Base-by-base conservation (phyloP, 2,329 filamentous ascomycete genomes). In the Penicillium sp. region DNA sequence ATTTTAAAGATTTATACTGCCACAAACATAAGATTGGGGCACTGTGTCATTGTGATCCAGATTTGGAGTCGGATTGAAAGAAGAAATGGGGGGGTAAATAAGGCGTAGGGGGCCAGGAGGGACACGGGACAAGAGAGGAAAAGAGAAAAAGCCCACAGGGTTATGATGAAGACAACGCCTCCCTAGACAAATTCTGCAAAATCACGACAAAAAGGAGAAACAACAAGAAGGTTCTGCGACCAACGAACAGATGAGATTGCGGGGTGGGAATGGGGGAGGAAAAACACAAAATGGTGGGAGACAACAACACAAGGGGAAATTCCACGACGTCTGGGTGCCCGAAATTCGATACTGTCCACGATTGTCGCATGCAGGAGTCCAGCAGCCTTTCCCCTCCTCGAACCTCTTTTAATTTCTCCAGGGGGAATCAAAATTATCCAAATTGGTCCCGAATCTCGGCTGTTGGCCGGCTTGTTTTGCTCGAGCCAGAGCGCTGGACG, bases 111-210 rank as follows among this genome's bases (percentile, higher is more conserved):
- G 36, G 50, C 16, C 41, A 51, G 43, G 24, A 40, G 44, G 40
- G 56, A 41, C 44, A 55, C 46, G 41, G 55, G 63, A 63, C 61
- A 66, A 66, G 63, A 60, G 63, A 59, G 66, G 65, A 69, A 67
- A 68, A 63, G 68, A 62, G 68, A 63, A 70, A 72, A 73, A 71
- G 67, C 70, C 70, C 72, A 69, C 69, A 69, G 72, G 70, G 70
- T 74, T 70, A 75, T 76, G 65, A 67, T 67, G 71, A 75, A 75
- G 70, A 75, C 71, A 77, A 77, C 75, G 75, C 75, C 75, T 77
- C 74, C 74, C 74, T 76, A 75, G 71, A 73, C 72, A 73, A 76
- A 73, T 72, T 76, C 74, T 75, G 75, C 68, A 75, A 75, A 75
- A 73, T 65, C 70, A 74, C 67, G 60, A 63, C 57, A 61, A 63